Conservation (phyloP, 371 early-diverging fungal species). For the Mortierella sp. region DNA sequence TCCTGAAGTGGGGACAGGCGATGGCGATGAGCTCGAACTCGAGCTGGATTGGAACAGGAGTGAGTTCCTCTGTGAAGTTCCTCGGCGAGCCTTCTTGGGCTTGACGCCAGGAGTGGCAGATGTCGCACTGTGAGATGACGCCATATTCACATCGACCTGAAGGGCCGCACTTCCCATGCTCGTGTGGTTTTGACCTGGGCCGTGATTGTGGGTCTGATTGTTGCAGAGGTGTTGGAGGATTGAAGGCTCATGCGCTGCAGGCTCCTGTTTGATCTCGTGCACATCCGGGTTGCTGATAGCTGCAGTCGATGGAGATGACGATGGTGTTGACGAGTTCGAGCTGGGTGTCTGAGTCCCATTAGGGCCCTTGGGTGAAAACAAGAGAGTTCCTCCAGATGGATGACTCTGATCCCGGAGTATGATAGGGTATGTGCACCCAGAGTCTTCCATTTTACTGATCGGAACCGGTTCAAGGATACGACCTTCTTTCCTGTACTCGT, state of each 20-base stretch:
- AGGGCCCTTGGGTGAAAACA: constrained; percentile 39
- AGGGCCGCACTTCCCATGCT: neutral
- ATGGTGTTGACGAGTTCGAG: constrained; percentile 30
- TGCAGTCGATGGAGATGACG: constrained; percentile 34
- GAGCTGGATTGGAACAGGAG: constrained; percentile 26
- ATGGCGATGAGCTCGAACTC: neutral
- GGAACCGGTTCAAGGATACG: constrained; percentile 22
- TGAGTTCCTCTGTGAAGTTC: constrained; percentile 26
- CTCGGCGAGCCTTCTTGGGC: constrained; percentile 28
- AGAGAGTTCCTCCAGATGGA: constrained; percentile 48
- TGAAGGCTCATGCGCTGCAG: neutral
- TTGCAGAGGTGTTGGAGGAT: neutral
- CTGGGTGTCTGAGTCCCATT: constrained; percentile 27
- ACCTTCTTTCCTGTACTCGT: constrained; percentile 44
- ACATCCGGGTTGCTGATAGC: neutral
- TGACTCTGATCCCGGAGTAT: constrained; percentile 40
- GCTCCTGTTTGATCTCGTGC: neutral
- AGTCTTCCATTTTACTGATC: neutral
- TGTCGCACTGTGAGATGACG: neutral
- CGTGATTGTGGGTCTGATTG: neutral
- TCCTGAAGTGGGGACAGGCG: neutral
- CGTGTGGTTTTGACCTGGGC: neutral
- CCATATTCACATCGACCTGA: neutral
- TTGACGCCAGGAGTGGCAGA: neutral
- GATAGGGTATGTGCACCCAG: constrained; percentile 27